A percentile compares a stretch with the other conserved stretches of the same genome.
Conservation (phyloP, 306 rosid genomes). For the Rubus idaeus region DNA sequence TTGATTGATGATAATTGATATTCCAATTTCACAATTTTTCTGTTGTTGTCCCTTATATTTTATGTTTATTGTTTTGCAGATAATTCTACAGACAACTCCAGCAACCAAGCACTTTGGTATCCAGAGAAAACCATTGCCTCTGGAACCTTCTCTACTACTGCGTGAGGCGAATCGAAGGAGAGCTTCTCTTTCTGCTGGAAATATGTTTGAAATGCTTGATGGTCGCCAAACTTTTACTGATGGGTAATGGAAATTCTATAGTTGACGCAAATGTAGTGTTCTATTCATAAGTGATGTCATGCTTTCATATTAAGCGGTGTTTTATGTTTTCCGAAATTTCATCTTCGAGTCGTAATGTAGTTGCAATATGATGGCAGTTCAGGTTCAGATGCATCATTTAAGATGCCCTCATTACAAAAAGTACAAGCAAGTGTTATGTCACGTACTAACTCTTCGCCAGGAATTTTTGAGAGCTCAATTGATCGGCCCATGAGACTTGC, state of each 20-base stretch:
- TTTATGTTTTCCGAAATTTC: constrained; percentile 14
- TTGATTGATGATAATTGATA: not conserved
- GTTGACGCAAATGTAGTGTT: constrained; percentile 11
- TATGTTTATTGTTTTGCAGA: constrained; percentile 38
- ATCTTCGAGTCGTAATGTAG: constrained; percentile 34
- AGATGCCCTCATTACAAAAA: constrained; percentile 64
- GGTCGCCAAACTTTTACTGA: constrained; percentile 54
- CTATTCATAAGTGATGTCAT: constrained; percentile 18
- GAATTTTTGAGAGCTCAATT: constrained; percentile 71
- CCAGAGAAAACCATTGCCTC: constrained; percentile 88
- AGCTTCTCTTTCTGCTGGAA: constrained; percentile 97
- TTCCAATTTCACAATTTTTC: constrained; percentile 3
- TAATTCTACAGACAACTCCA: constrained; percentile 77
- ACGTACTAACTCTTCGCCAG: constrained; percentile 94
- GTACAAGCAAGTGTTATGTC: constrained; percentile 59
- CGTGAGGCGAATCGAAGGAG: constrained; percentile 97
- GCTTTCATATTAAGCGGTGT: constrained; percentile 1
- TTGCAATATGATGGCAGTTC: constrained; percentile 70
- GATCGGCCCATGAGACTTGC: constrained; percentile 99
- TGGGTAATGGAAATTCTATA: constrained; percentile 55
- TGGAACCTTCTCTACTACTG: constrained; percentile 86
- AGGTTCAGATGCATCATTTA: constrained; percentile 62
- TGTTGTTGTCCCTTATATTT: not conserved
- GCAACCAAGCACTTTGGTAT: constrained; percentile 73
- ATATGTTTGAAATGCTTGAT: constrained; percentile 70